Conservation (phyloP, 768 basidiomycete genomes). For the Lactarius akahatsu region DNA sequence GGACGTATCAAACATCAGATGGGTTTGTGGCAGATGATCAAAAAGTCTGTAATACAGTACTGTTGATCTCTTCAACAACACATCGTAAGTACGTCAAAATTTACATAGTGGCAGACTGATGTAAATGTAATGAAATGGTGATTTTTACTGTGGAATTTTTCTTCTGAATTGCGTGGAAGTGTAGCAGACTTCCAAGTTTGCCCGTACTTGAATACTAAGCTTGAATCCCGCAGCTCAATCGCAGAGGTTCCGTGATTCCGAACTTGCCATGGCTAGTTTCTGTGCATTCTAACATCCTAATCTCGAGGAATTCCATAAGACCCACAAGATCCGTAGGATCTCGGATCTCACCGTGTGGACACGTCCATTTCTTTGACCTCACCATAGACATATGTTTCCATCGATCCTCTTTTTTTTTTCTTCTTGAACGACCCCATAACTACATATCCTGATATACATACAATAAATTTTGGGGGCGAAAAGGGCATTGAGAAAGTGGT, state of each 20-base stretch:
- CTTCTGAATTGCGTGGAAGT: no score
- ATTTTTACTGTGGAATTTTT: no score
- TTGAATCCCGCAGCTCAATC: no score
- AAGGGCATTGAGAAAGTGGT: neutral
- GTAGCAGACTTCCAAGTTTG: no score
- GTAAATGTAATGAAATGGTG: no score
- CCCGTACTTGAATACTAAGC: no score
- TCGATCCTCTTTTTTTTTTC: neutral
- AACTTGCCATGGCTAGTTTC: neutral
- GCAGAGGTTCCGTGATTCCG: neutral
- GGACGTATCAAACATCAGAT: neutral
- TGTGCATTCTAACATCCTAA: neutral
- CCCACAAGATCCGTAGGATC: neutral
- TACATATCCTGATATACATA: neutral
- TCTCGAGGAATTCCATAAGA: neutral
- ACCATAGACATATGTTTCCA: no score
- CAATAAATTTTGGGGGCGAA: neutral
- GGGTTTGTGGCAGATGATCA: constrained; percentile 3
- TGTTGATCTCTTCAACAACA: no score
- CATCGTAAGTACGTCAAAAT: no score
- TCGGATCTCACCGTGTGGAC: neutral
- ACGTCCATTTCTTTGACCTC: neutral
- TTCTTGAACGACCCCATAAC: neutral
- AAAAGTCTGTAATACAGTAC: neutral
- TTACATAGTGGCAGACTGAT: no score